A percentile compares a stretch with the other conserved stretches of the same genome.
These are phyloP conservation scores for Populus alba DNA, from an alignment of 345 rosid genomes.

Conservation along the genomic window DNA sequence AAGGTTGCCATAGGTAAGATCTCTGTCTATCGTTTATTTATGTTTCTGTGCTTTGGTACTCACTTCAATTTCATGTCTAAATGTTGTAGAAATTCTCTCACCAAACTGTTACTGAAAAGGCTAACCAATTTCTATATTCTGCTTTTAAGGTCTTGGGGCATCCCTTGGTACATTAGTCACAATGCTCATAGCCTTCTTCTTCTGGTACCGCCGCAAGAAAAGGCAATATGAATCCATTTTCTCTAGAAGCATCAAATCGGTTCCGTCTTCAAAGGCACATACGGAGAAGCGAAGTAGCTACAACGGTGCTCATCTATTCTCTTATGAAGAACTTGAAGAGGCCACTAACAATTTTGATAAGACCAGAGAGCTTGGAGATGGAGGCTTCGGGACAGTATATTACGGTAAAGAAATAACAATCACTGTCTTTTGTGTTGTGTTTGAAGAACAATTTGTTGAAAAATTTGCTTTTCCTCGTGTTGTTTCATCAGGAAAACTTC, in stretches of 20 bases:
- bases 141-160: slow-evolving; percentile 29
- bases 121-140: not conserved
- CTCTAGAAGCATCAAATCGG: slow-evolving; percentile 40
- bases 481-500: slow-evolving; percentile 50
- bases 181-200: slow-evolving; percentile 4
- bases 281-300: slow-evolving; percentile 40
- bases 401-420: slow-evolving; percentile 43
- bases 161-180: slow-evolving; percentile 13
- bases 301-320: slow-evolving; percentile 52
- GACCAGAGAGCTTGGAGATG: slow-evolving; percentile 74
- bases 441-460: not conserved
- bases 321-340: slow-evolving; percentile 58
- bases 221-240: slow-evolving; percentile 29
- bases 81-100: not conserved
- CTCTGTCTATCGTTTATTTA: not conserved
- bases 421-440: not conserved
- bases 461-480: not conserved
- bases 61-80: not conserved
- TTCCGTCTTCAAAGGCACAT: slow-evolving; percentile 41
- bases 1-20: slow-evolving; percentile 17
- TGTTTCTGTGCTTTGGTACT: not conserved
- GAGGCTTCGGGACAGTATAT: slow-evolving; percentile 90
- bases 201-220: slow-evolving; percentile 29
- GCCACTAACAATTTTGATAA: slow-evolving; percentile 77
- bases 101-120: not conserved